phyloP scores from a whole-genome alignment of 768 basidiomycete species.

The Plicaturopsis crispa region DNA sequence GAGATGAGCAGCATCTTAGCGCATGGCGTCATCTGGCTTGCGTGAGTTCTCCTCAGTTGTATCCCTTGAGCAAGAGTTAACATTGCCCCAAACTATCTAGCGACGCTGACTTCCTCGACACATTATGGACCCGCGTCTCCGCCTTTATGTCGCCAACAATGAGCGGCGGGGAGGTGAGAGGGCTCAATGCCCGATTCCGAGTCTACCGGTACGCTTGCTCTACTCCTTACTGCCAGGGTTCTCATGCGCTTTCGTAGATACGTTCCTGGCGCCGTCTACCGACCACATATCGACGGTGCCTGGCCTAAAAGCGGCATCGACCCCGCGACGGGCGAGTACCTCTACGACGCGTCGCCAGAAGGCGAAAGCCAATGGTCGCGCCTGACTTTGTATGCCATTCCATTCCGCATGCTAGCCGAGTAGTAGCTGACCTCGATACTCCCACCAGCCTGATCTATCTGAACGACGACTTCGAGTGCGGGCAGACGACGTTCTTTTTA shows the following conservation, averaged over 20 bases:
- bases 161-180: slow-evolving; percentile 33
- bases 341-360: slow-evolving; percentile 31
- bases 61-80: too few species aligned
- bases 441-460: slow-evolving; percentile 35
- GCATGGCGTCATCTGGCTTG: slow-evolving; percentile 47
- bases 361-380: slow-evolving; percentile 39
- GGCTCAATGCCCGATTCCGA: slow-evolving; percentile 42
- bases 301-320: slow-evolving; percentile 43
- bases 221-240: too few species aligned
- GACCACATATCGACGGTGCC: slow-evolving; percentile 48
- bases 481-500: slow-evolving; percentile 49
- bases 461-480: slow-evolving; percentile 38
- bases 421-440: background rate
- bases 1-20: slow-evolving; percentile 38
- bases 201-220: too few species aligned
- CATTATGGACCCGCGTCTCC: slow-evolving; percentile 33
- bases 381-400: slow-evolving; percentile 23
- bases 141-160: slow-evolving; percentile 32
- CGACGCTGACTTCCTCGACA: slow-evolving; percentile 32
- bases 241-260: too few species aligned
- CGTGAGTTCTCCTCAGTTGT: too few species aligned
- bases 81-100: too few species aligned
- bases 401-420: background rate
- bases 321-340: slow-evolving; percentile 32
- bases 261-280: slow-evolving; percentile 38